These are phyloP conservation scores for Drosera capensis DNA, from an alignment of 148 eudicot species.

Conservation along the genomic window DNA sequence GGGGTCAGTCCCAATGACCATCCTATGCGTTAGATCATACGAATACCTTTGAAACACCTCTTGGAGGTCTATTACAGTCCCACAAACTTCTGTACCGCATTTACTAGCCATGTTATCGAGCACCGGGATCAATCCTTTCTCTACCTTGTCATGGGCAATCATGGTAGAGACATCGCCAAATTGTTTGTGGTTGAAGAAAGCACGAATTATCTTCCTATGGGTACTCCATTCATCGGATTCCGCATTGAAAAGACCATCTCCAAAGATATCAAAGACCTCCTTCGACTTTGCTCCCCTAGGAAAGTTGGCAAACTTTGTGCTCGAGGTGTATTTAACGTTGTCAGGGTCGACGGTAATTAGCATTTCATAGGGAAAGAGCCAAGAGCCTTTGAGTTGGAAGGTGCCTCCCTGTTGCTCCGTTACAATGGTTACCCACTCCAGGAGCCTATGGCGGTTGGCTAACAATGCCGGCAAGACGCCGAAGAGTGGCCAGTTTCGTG, in stretches of 20 bases:
- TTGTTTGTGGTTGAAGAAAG: conserved; percentile 8
- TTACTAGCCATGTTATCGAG: conserved; percentile 11
- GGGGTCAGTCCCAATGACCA: conserved; percentile 16
- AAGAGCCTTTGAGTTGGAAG: conserved; percentile 10
- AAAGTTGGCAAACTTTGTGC: conserved; percentile 11
- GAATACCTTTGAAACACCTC: conserved; percentile 23
- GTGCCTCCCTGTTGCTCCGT: conserved; percentile 1
- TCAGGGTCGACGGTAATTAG: conserved; percentile 20
- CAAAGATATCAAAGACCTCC: conserved; percentile 18
- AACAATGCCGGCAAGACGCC: conserved; percentile 1
- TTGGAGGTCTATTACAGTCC: conserved; percentile 22
- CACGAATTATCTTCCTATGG: conserved; percentile 13
- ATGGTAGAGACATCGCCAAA: conserved; percentile 4
- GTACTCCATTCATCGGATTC: conserved; percentile 16
- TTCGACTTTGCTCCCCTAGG: conserved; percentile 17
- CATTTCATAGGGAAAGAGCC: conserved; percentile 12
- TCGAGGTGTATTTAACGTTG: conserved; percentile 14
- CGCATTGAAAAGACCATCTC: conserved; percentile 21
- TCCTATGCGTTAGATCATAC: conserved; percentile 12
- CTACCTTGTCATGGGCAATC: conserved; percentile 4
- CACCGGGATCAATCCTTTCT: conserved; percentile 11
- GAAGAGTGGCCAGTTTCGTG: conserved; percentile 16
- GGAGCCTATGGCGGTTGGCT: background rate
- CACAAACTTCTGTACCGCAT: background rate
- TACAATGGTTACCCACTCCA: background rate